phyloP scores from a whole-genome alignment of 768 basidiomycete species.

The Leucocoprinus leucothites region DNA sequence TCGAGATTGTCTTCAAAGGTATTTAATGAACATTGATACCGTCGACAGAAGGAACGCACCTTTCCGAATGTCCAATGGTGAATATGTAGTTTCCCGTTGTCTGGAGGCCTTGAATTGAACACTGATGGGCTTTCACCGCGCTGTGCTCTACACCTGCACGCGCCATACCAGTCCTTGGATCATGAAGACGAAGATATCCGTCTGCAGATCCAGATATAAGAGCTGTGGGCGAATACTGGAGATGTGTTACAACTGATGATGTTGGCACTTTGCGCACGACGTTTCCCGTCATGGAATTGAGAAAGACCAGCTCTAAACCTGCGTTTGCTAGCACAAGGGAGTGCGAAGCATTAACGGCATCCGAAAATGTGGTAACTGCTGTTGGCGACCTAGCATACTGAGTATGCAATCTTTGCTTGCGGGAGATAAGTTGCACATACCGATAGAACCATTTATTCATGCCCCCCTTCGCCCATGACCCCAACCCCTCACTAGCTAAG shows the following conservation, averaged over 20 bases:
- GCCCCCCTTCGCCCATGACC: slow-evolving; percentile 83
- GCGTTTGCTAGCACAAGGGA: slow-evolving; percentile 58
- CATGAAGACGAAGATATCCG: slow-evolving; percentile 71
- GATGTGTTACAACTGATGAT: slow-evolving; percentile 59
- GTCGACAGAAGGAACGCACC: slow-evolving; percentile 40
- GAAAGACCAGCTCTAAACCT: slow-evolving; percentile 58
- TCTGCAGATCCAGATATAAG: slow-evolving; percentile 71
- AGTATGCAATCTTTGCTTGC: background rate
- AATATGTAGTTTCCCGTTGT: slow-evolving; percentile 76
- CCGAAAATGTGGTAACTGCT: slow-evolving; percentile 40
- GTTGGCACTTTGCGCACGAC: slow-evolving; percentile 54
- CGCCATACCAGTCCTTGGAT: slow-evolving; percentile 58
- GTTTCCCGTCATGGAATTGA: slow-evolving; percentile 74
- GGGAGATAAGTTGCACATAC: slow-evolving; percentile 36
- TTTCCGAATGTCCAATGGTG: slow-evolving; percentile 84
- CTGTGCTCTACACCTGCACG: slow-evolving; percentile 44
- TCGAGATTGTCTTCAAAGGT: slow-evolving; percentile 64
- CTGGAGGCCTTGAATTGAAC: slow-evolving; percentile 81
- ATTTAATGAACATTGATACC: background rate
- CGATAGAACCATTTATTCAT: slow-evolving; percentile 79
- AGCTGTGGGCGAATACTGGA: slow-evolving; percentile 61
- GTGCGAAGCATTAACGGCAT: slow-evolving; percentile 48
- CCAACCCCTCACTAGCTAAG: slow-evolving; percentile 59
- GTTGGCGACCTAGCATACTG: slow-evolving; percentile 23
- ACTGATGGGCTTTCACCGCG: slow-evolving; percentile 73